Conservation (phyloP, 2,329 filamentous ascomycete species). For the Hirsutella rhossiliensis region DNA sequence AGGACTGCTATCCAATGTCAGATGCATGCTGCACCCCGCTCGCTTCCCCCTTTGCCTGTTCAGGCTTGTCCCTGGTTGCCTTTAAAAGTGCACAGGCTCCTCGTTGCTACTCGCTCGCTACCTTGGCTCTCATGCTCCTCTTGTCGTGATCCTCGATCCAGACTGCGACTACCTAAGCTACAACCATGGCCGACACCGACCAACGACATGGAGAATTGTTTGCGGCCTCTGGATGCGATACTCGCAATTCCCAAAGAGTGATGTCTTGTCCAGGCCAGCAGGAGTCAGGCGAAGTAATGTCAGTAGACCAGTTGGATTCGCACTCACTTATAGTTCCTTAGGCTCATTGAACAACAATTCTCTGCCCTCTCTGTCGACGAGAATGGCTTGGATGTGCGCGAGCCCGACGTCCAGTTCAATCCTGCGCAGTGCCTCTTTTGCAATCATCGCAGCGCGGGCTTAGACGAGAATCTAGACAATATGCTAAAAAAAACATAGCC, state of each 20-base stretch:
- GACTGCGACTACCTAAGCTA: background rate
- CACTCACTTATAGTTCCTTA: no score
- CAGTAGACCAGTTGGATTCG: no score
- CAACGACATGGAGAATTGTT: background rate
- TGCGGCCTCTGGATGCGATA: no score
- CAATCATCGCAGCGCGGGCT: slow-evolving; percentile 10
- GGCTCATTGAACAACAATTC: background rate
- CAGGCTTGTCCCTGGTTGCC: background rate
- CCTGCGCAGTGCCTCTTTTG: slow-evolving; percentile 31
- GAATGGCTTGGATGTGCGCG: background rate
- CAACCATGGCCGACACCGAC: background rate
- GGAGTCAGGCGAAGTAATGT: no score
- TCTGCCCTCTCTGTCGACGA: background rate
- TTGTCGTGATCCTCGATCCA: background rate
- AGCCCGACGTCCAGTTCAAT: slow-evolving; percentile 9
- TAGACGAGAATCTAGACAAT: slow-evolving; percentile 28
- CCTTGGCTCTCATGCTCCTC: background rate
- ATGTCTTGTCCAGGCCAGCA: no score
- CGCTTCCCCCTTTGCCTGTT: no score
- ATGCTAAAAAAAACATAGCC: slow-evolving; percentile 36
- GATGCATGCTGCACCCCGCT: no score
- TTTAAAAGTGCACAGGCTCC: no score
- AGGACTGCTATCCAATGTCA: no score
- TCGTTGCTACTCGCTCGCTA: no score
- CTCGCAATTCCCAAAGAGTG: no score